Percentiles rank a stretch among this genome's conserved stretches.
These are phyloP conservation scores for Dactylellina cionopaga DNA, from an alignment of 2,329 filamentous ascomycete species.

Conservation along the genomic window DNA sequence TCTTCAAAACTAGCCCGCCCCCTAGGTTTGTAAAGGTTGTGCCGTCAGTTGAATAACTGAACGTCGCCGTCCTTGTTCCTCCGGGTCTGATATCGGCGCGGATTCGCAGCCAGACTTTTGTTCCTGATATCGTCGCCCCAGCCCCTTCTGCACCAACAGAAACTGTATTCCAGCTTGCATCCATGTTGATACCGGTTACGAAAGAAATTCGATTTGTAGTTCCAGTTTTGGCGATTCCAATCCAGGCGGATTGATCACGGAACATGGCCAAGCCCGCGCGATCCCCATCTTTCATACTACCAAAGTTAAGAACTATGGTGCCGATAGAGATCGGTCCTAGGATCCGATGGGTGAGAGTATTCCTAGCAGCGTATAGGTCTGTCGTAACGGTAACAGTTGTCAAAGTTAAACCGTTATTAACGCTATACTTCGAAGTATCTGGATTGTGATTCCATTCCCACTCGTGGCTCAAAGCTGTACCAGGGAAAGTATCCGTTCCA, in stretches of 20 bases:
- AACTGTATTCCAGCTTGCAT: slow-evolving; percentile 60
- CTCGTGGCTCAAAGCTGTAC: slow-evolving; percentile 61
- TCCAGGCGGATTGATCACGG: slow-evolving; percentile 67
- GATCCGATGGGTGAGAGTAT: slow-evolving; percentile 67
- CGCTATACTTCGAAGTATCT: slow-evolving; percentile 63
- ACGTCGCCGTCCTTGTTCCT: slow-evolving; percentile 57
- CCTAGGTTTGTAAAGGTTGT: slow-evolving; percentile 58
- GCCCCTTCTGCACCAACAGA: slow-evolving; percentile 57
- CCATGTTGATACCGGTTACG: slow-evolving; percentile 59
- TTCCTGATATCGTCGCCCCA: slow-evolving; percentile 48
- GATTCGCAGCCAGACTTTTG: slow-evolving; percentile 59
- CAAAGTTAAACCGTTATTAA: slow-evolving; percentile 61
- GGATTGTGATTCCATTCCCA: slow-evolving; percentile 75
- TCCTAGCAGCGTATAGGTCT: slow-evolving; percentile 61
- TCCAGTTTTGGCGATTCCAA: slow-evolving; percentile 64
- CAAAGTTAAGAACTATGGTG: slow-evolving; percentile 66
- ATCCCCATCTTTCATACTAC: slow-evolving; percentile 66
- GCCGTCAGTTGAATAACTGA: slow-evolving; percentile 61
- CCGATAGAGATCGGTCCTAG: slow-evolving; percentile 64
- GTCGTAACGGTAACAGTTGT: slow-evolving; percentile 41
- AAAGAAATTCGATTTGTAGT: slow-evolving; percentile 56
- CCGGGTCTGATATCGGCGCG: slow-evolving; percentile 60
- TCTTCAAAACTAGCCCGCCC: slow-evolving; percentile 58
- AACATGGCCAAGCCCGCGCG: slow-evolving; percentile 67
- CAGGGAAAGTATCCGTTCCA: slow-evolving; percentile 65